These are phyloP conservation scores for Plasmodium malariae DNA, from an alignment of 169 alveolate species.

Conservation along the genomic window DNA sequence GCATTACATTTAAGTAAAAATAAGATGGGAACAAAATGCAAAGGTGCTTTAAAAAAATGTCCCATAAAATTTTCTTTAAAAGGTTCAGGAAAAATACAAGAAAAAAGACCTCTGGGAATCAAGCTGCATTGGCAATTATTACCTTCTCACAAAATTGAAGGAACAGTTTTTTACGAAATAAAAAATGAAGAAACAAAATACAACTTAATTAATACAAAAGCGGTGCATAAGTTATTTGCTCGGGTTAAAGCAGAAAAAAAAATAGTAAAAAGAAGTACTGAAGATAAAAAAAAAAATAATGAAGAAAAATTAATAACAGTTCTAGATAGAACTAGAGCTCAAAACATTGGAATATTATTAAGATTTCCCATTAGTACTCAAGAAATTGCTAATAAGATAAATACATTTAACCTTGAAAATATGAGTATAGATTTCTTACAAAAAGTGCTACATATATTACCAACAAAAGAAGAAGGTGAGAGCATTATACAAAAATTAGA, in stretches of 20 bases:
- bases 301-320: slow-evolving; percentile 79
- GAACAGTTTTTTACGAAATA: slow-evolving; percentile 75
- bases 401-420: slow-evolving; percentile 70
- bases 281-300: slow-evolving; percentile 40
- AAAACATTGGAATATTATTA: slow-evolving; percentile 83
- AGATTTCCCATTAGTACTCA: slow-evolving; percentile 82
- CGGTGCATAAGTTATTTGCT: slow-evolving; percentile 71
- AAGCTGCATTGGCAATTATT: slow-evolving; percentile 76
- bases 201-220: slow-evolving; percentile 70
- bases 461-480: slow-evolving; percentile 80
- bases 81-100: slow-evolving; percentile 34
- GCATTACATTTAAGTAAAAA: slow-evolving; percentile 30
- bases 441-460: slow-evolving; percentile 61
- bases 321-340: slow-evolving; percentile 83
- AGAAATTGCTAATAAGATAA: slow-evolving; percentile 78
- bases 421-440: slow-evolving; percentile 59
- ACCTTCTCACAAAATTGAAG: slow-evolving; percentile 77
- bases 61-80: slow-evolving; percentile 23
- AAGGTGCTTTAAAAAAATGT: slow-evolving; percentile 63
- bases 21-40: slow-evolving; percentile 29
- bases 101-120: slow-evolving; percentile 76
- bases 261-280: slow-evolving; percentile 36
- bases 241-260: slow-evolving; percentile 67
- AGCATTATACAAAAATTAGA: slow-evolving; percentile 55
- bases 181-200: slow-evolving; percentile 72